Evolutionary conservation across 495 filamentous ascomycete species (phyloP).

Genomic region (Xylaria curta): DNA sequence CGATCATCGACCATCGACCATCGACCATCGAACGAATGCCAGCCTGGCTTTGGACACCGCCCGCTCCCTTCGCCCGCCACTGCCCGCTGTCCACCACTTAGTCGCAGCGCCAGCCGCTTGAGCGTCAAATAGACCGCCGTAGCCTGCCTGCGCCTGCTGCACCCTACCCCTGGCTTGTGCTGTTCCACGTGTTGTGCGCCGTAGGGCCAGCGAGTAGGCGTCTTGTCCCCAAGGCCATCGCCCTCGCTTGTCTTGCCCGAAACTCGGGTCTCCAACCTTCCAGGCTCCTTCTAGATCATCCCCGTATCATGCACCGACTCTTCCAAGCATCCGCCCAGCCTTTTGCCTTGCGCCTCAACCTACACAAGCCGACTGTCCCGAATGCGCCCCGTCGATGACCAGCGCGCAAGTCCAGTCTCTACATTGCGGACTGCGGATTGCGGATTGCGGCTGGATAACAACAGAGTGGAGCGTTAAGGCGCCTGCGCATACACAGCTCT

Average conservation of each 20-base stretch:
- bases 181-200: constrained; percentile 28
- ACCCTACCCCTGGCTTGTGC: constrained; percentile 25
- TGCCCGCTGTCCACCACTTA: constrained; percentile 3
- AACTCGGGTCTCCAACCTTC: constrained; percentile 21
- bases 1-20: neutral
- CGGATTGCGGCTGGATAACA: constrained; percentile 14
- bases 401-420: constrained; percentile 2
- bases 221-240: constrained; percentile 16
- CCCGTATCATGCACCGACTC: constrained; percentile 27
- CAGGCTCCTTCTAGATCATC: constrained; percentile 23
- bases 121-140: constrained; percentile 17
- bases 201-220: constrained; percentile 25
- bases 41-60: constrained; percentile 23
- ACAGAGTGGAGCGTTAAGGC: constrained; percentile 16
- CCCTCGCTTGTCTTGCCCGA: constrained; percentile 17
- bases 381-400: constrained; percentile 23
- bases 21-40: neutral
- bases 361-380: constrained; percentile 10
- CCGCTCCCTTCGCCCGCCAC: constrained; percentile 18
- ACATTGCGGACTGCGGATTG: constrained; percentile 14
- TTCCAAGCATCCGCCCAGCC: constrained; percentile 22
- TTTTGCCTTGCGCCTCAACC: constrained; percentile 13
- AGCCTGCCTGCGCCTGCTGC: constrained; percentile 27
- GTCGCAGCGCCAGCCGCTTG: constrained; percentile 11
- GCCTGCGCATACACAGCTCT: constrained; percentile 29